Percentiles rank a stretch among this genome's conserved stretches.
These are phyloP conservation scores for Cerrena zonata DNA, from an alignment of 1,284 basidiomycete species.

Conservation along the genomic window DNA sequence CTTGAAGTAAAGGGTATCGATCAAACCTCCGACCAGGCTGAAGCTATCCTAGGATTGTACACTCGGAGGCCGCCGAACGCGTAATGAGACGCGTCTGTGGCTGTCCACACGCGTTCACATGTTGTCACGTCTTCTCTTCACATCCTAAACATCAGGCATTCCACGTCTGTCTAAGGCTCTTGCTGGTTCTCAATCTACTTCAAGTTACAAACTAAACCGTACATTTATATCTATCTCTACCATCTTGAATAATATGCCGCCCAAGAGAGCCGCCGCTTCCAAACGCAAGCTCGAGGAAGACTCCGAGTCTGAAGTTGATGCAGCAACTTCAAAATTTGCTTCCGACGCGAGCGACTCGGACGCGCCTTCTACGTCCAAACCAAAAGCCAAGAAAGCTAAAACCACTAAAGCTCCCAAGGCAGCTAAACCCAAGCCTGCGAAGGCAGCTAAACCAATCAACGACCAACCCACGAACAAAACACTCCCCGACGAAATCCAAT, in stretches of 20 bases:
- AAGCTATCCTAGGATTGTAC: too few species aligned
- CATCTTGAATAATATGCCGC: constrained; percentile 2
- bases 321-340: background rate
- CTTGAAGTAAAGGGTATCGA: too few species aligned
- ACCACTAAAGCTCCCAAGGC: constrained; percentile 8
- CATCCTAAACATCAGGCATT: background rate
- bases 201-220: background rate
- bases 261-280: background rate
- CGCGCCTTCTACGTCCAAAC: background rate
- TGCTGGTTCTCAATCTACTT: background rate
- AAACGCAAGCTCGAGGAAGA: constrained; percentile 2
- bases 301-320: background rate
- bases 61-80: background rate
- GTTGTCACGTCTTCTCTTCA: background rate
- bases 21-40: too few species aligned
- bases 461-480: constrained; percentile 69
- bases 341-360: background rate
- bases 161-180: background rate
- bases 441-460: constrained; percentile 25
- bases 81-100: background rate
- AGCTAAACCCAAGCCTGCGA: constrained; percentile 22
- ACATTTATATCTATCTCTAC: background rate
- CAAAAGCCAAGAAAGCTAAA: constrained; percentile 1
- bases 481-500: constrained; percentile 56
- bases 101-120: background rate